phyloP scores from a whole-genome alignment of 371 early-diverging fungal species.

The Mortierella sp. region DNA sequence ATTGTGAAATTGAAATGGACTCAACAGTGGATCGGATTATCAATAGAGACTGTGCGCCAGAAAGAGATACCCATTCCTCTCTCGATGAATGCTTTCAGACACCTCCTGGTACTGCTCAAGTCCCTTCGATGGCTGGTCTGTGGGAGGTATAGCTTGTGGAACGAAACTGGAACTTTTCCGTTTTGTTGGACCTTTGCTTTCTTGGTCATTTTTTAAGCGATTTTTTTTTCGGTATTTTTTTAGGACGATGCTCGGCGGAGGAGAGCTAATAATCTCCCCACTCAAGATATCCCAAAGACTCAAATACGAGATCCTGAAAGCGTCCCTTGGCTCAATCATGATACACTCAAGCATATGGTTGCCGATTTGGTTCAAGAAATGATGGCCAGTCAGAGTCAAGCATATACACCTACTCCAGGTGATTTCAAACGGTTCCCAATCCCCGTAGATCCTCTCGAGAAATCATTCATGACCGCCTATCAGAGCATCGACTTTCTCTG shows the following conservation, averaged over 20 bases:
- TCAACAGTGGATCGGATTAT: conserved; percentile 68
- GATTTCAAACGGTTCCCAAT: conserved; percentile 28
- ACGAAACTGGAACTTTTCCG: too few relatives aligned
- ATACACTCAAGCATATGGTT: conserved; percentile 26
- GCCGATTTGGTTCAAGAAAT: conserved; percentile 43
- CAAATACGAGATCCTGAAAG: conserved; percentile 32
- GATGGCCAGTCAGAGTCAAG: conserved; percentile 25
- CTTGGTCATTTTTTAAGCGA: too few relatives aligned
- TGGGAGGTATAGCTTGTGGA: conserved; percentile 39
- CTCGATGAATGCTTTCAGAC: conserved; percentile 41
- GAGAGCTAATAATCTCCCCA: conserved; percentile 35
- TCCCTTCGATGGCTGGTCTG: conserved; percentile 32
- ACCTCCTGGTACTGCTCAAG: conserved; percentile 33
- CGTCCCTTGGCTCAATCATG: conserved; percentile 46
- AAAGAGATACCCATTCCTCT: conserved; percentile 65
- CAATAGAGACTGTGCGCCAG: conserved; percentile 68
- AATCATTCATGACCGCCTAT: conserved; percentile 31
- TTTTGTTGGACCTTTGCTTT: too few relatives aligned
- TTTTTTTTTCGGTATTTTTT: not conserved
- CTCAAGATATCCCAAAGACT: conserved; percentile 35
- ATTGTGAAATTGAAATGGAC: conserved; percentile 86
- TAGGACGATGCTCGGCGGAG: conserved; percentile 58
- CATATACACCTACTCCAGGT: conserved; percentile 20
- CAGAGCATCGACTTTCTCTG: conserved; percentile 31
- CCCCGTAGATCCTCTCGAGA: conserved; percentile 19